Conservation (phyloP, 345 rosid genomes). For the Turritis glabra region DNA sequence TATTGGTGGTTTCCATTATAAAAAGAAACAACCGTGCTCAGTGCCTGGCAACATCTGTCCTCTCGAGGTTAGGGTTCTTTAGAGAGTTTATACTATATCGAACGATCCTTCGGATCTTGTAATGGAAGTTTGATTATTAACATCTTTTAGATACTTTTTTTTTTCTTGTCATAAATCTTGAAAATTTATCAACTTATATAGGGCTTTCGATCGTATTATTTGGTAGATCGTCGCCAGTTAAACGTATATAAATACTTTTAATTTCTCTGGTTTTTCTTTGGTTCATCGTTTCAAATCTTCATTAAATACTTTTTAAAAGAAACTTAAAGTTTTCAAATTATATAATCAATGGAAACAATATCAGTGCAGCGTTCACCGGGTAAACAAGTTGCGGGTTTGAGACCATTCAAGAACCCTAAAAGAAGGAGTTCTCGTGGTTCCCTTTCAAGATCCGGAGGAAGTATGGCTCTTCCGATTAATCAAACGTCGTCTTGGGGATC, state of each 20-base stretch:
- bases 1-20: constrained; percentile 43
- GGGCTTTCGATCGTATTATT: constrained; percentile 43
- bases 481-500: constrained; percentile 27
- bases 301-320: neutral
- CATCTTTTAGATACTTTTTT: constrained; percentile 1
- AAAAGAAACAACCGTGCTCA: constrained; percentile 37
- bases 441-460: constrained; percentile 43
- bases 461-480: constrained; percentile 39
- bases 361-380: constrained; percentile 40
- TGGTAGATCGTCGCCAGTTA: constrained; percentile 45
- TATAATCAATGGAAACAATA: constrained; percentile 48
- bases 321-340: neutral
- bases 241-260: neutral
- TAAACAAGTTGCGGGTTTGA: constrained; percentile 43
- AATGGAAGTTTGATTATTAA: neutral
- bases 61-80: constrained; percentile 40
- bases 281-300: constrained; percentile 5
- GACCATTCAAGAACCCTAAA: constrained; percentile 46
- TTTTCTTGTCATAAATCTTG: neutral
- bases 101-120: constrained; percentile 30
- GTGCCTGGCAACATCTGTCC: constrained; percentile 32
- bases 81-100: constrained; percentile 2
- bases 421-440: constrained; percentile 42
- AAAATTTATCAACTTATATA: neutral
- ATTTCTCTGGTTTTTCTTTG: neutral